These are phyloP conservation scores for Cyclostephanos tholiformis DNA, from an alignment of 108 stramenopile genomes.

Conservation along the genomic window DNA sequence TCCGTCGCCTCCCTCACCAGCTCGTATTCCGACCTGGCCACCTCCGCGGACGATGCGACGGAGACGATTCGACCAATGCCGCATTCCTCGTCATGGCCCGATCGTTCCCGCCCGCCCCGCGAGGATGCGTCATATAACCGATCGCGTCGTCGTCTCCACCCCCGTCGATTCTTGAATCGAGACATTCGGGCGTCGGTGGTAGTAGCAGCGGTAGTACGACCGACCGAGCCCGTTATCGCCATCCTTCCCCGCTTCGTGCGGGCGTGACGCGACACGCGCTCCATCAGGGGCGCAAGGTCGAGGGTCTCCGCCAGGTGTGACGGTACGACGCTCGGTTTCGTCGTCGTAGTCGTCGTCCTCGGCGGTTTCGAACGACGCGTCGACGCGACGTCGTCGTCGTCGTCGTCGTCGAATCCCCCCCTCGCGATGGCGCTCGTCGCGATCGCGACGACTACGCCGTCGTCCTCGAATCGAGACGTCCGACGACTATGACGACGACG, in stretches of 20 bases:
- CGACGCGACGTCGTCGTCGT: too few species aligned
- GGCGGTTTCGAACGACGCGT: too few species aligned
- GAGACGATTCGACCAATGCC: conserved; percentile 23
- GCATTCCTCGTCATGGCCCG: background rate
- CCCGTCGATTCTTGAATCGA: background rate
- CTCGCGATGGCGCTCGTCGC: too few species aligned
- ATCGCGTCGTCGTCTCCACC: conserved; percentile 16
- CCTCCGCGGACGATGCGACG: conserved; percentile 58
- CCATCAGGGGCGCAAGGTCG: conserved; percentile 54
- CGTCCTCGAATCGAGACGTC: too few species aligned
- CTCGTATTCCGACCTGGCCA: conserved; percentile 60
- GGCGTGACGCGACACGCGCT: conserved; percentile 52
- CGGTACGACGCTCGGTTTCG: background rate
- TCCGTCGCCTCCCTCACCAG: conserved; percentile 58
- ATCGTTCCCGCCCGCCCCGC: background rate
- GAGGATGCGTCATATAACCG: conserved; percentile 3
- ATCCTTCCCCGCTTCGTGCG: conserved; percentile 56
- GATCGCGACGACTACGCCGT: too few species aligned
- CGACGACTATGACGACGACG: too few species aligned
- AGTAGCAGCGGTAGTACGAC: conserved; percentile 10
- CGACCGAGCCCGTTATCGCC: conserved; percentile 49
- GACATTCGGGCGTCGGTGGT: background rate
- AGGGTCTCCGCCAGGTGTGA: conserved; percentile 32
- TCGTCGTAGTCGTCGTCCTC: too few species aligned
- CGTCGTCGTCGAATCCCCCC: too few species aligned